phyloP scores from a whole-genome alignment of 1,284 basidiomycete species.

The Malassezia brasiliensis region DNA sequence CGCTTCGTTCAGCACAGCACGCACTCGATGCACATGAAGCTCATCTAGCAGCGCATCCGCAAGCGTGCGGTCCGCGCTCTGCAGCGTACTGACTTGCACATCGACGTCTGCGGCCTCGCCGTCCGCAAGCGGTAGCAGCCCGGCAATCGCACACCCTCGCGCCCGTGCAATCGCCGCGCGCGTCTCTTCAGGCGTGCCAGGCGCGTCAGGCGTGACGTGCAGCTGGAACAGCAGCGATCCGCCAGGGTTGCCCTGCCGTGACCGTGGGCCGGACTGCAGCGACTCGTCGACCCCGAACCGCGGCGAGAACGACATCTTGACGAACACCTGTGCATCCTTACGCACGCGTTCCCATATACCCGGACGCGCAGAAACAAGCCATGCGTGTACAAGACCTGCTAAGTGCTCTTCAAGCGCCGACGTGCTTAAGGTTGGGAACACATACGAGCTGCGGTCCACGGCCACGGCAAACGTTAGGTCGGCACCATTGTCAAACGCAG shows the following conservation, averaged over 20 bases:
- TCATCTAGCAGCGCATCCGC: background rate
- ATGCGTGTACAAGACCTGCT: background rate
- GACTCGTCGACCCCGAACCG: slow-evolving; percentile 10
- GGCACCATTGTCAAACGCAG: background rate
- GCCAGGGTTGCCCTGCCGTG: slow-evolving; percentile 11
- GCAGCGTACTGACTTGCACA: background rate
- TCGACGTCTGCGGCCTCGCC: background rate
- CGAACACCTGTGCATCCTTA: background rate
- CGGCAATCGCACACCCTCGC: slow-evolving; percentile 5
- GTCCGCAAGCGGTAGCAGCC: slow-evolving; percentile 4
- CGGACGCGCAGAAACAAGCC: background rate
- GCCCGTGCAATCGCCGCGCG: slow-evolving; percentile 5
- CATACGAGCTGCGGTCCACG: slow-evolving; percentile 39
- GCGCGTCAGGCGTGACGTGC: background rate
- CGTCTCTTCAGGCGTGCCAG: background rate
- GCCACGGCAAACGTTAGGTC: slow-evolving; percentile 19
- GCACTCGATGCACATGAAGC: background rate
- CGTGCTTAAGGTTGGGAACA: slow-evolving; percentile 36
- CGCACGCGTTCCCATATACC: background rate
- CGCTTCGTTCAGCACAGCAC: background rate
- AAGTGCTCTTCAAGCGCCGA: slow-evolving; percentile 27
- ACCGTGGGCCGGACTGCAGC: slow-evolving; percentile 14
- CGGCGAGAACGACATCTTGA: slow-evolving; percentile 12
- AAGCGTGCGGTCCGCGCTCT: background rate
- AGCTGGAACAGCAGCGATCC: slow-evolving; percentile 8